Conservation (phyloP, 192 early-diverging fungal genomes). For the Hyaloraphidium curvatum region DNA sequence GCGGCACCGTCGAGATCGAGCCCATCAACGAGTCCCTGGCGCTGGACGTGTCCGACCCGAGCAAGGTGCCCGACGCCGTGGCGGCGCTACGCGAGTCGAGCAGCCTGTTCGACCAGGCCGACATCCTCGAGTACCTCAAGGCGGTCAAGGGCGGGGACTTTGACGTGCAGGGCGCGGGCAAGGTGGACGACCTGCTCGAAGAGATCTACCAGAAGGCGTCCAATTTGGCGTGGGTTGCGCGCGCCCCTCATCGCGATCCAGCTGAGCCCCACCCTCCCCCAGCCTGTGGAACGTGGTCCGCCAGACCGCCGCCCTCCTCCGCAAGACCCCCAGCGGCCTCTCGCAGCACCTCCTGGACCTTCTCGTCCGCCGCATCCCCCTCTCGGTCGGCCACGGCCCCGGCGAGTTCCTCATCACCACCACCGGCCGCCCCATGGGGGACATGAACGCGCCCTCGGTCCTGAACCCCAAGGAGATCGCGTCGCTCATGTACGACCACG, state of each 20-base stretch:
- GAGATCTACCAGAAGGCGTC: constrained; percentile 68
- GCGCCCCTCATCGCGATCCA: background rate
- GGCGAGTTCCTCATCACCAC: constrained; percentile 45
- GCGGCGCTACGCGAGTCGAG: constrained; percentile 32
- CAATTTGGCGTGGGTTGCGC: constrained; percentile 14
- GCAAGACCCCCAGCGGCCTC: constrained; percentile 52
- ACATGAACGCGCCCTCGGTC: too few species aligned
- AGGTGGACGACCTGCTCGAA: constrained; percentile 42
- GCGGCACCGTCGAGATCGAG: too few species aligned
- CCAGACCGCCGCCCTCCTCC: constrained; percentile 51
- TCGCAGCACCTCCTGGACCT: constrained; percentile 66
- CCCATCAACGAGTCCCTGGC: too few species aligned
- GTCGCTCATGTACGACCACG: too few species aligned
- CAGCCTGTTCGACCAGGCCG: constrained; percentile 66
- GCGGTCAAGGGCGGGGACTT: constrained; percentile 35
- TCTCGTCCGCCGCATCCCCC: constrained; percentile 50
- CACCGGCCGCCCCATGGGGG: too few species aligned
- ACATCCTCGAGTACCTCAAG: constrained; percentile 55
- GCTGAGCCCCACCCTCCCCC: background rate
- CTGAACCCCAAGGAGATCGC: too few species aligned
- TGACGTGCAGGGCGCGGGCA: constrained; percentile 22
- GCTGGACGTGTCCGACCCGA: background rate
- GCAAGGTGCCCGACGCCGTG: constrained; percentile 31
- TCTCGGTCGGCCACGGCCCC: constrained; percentile 41
- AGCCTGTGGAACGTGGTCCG: constrained; percentile 59